These are phyloP conservation scores for Magnolia changhungtana DNA, from an alignment of 164 flowering plant genomes.

Conservation along the genomic window DNA sequence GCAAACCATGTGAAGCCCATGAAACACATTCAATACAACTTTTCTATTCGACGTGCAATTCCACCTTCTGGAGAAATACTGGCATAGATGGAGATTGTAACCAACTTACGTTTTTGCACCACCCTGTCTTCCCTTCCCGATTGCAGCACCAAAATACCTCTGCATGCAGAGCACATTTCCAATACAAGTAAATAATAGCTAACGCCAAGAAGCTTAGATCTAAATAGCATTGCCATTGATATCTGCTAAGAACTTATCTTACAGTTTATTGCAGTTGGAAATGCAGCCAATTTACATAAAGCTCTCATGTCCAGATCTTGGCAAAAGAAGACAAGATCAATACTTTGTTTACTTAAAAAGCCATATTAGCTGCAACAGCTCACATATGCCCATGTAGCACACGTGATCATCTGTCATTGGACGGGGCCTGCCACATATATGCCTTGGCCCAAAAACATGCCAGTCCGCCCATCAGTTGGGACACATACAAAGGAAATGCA, in stretches of 20 bases:
- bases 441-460: neutral
- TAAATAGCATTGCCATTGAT: neutral
- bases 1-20: neutral
- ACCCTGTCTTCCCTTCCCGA: slow-evolving; percentile 95
- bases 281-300: neutral
- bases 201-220: slow-evolving; percentile 1
- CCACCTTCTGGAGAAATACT: neutral
- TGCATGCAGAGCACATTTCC: slow-evolving; percentile 21
- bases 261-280: neutral
- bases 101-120: slow-evolving; percentile 85
- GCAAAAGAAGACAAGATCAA: too few species aligned
- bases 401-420: too few species aligned
- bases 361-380: too few species aligned
- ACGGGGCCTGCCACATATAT: neutral
- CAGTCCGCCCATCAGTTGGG: neutral
- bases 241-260: neutral
- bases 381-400: too few species aligned
- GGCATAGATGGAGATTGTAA: neutral
- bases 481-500: neutral
- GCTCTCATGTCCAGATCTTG: neutral
- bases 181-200: neutral
- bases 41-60: neutral
- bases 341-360: too few species aligned
- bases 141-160: slow-evolving; percentile 93
- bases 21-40: too few species aligned